Evolutionary conservation across 2,329 filamentous ascomycete genomes (phyloP).

Genomic region (Calycina herbarum): DNA sequence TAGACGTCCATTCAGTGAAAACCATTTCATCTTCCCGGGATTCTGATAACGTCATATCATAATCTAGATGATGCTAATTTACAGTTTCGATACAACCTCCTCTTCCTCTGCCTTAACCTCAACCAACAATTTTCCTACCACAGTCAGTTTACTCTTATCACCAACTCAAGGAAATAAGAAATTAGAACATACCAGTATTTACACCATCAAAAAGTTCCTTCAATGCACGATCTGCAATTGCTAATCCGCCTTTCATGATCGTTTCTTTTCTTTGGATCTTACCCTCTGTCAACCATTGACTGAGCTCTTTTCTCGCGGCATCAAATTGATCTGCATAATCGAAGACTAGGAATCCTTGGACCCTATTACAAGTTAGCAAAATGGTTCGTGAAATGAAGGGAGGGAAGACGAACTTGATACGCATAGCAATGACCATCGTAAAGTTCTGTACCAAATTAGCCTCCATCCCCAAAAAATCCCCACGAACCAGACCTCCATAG

Average conservation of each 20-base stretch:
- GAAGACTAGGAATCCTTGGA: conserved; percentile 74
- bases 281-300: conserved; percentile 68
- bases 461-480: background rate
- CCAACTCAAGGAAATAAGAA: background rate
- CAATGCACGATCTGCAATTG: conserved; percentile 62
- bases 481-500: too few species aligned
- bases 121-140: conserved; percentile 52
- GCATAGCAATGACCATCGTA: conserved; percentile 52
- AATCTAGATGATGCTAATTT: background rate
- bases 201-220: conserved; percentile 64
- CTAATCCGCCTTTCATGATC: conserved; percentile 67
- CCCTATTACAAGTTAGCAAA: conserved; percentile 37
- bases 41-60: too few species aligned
- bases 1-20: too few species aligned
- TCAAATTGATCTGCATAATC: conserved; percentile 62
- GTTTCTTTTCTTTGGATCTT: conserved; percentile 72
- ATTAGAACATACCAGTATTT: conserved; percentile 59
- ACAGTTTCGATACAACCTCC: conserved; percentile 18
- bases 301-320: conserved; percentile 59
- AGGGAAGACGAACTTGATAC: conserved; percentile 45
- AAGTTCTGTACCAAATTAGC: conserved; percentile 44
- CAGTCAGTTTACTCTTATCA: background rate
- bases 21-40: too few species aligned
- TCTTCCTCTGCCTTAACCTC: conserved; percentile 46
- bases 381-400: background rate